A percentile compares a stretch with the other conserved stretches of the same genome.
These are phyloP conservation scores for Ustilago esculenta DNA, from an alignment of 1,284 basidiomycete species.

Conservation along the genomic window DNA sequence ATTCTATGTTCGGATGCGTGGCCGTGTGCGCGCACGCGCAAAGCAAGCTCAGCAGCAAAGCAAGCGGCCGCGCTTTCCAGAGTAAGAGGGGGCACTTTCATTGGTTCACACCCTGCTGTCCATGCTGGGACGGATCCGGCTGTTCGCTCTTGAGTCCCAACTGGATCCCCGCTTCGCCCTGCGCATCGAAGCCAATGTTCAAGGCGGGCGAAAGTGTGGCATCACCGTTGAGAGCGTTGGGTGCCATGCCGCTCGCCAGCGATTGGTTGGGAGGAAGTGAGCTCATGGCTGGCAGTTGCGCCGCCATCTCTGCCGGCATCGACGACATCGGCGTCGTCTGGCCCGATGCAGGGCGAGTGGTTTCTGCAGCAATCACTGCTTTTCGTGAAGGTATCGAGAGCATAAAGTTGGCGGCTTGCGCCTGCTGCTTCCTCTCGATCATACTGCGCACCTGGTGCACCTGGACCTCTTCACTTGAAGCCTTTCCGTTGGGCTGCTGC, in stretches of 20 bases:
- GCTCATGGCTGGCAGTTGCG: constrained; percentile 43
- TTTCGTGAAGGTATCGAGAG: constrained; percentile 53
- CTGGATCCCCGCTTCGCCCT: constrained; percentile 25
- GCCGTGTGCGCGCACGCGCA: too few relatives aligned
- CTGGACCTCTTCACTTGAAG: constrained; percentile 37
- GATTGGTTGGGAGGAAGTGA: constrained; percentile 33
- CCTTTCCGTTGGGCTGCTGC: constrained; percentile 28
- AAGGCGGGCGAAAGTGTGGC: constrained; percentile 31
- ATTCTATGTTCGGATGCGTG: too few relatives aligned
- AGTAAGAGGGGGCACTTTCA: too few relatives aligned
- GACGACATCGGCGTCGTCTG: constrained; percentile 56
- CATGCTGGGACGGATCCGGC: constrained; percentile 7
- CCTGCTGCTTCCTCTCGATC: constrained; percentile 57
- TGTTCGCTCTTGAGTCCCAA: constrained; percentile 18
- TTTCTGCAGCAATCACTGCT: constrained; percentile 33
- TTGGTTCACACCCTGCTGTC: not conserved
- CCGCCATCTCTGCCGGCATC: constrained; percentile 52
- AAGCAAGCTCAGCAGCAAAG: too few relatives aligned
- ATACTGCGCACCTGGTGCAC: constrained; percentile 48
- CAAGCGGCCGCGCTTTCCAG: too few relatives aligned
- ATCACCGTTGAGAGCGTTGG: constrained; percentile 13
- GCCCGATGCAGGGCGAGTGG: constrained; percentile 32
- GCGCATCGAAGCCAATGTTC: constrained; percentile 27
- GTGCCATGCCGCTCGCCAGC: constrained; percentile 26
- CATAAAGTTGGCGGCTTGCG: constrained; percentile 55